Conservation (phyloP, 164 flowering plant genomes). For the Sextonia rubra region DNA sequence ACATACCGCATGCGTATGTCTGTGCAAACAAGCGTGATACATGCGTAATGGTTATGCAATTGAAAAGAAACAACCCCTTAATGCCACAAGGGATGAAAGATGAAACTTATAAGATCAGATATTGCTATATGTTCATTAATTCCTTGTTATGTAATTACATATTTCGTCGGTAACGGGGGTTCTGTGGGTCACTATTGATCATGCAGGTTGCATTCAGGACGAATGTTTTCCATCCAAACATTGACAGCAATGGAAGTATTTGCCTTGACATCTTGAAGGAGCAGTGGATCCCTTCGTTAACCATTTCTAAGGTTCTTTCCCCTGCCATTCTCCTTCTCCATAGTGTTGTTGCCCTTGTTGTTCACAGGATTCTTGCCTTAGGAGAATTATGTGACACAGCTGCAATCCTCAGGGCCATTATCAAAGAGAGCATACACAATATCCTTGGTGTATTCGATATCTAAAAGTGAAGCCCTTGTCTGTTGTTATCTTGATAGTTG, state of each 20-base stretch:
- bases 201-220: conserved; percentile 33
- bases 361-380: not conserved
- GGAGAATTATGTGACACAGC: not conserved
- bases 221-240: conserved; percentile 32
- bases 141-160: not conserved
- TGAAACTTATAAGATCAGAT: not conserved
- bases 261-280: conserved; percentile 34
- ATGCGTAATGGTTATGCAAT: too few species aligned
- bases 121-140: not conserved
- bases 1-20: too few species aligned
- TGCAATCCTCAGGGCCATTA: not conserved
- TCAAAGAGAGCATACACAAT: not conserved
- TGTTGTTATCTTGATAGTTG: not conserved
- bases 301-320: conserved; percentile 28
- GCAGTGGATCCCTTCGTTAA: conserved; percentile 36
- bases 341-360: not conserved
- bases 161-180: not conserved
- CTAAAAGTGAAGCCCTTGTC: not conserved
- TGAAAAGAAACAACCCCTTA: too few species aligned
- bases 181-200: not conserved
- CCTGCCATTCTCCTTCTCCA: not conserved
- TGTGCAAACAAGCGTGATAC: too few species aligned
- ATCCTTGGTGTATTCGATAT: not conserved
- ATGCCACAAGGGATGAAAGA: not conserved
- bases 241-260: conserved; percentile 34